Evolutionary conservation across 129 eudicot species (phyloP).

Genomic region (Kitagawia praeruptora): DNA sequence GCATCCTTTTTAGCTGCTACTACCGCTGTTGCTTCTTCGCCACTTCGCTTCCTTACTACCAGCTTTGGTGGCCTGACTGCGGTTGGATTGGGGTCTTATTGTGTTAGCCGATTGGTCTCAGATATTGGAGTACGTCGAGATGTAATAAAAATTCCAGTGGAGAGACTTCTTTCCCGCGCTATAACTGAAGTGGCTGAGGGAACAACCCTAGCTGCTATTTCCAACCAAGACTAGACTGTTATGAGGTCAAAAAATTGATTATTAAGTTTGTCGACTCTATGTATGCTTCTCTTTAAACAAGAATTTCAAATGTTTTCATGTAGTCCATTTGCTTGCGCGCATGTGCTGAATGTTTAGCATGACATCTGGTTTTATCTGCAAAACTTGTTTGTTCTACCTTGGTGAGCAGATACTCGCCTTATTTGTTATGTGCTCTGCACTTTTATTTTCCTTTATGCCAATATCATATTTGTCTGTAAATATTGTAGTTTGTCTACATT

Average conservation of each 20-base stretch:
- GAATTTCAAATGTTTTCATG: background rate
- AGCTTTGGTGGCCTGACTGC: slow-evolving; percentile 61
- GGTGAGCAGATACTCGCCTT: background rate
- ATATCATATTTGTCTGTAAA: background rate
- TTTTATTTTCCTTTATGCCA: background rate
- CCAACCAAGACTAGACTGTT: slow-evolving; percentile 18
- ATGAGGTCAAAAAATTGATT: slow-evolving; percentile 2
- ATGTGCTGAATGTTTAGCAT: background rate
- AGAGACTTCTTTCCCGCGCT: slow-evolving; percentile 49
- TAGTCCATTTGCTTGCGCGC: background rate
- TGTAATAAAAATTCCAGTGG: slow-evolving; percentile 64
- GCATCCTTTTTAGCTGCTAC: slow-evolving; percentile 65
- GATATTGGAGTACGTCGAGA: slow-evolving; percentile 84
- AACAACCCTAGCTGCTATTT: background rate
- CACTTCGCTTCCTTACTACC: slow-evolving; percentile 65
- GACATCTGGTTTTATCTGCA: background rate
- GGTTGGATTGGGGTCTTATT: slow-evolving; percentile 71
- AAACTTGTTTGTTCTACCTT: background rate
- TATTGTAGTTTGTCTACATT: background rate
- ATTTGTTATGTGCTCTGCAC: background rate
- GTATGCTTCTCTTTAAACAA: background rate
- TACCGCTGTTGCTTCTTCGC: slow-evolving; percentile 69
- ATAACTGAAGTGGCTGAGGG: slow-evolving; percentile 14
- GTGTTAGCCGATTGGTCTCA: slow-evolving; percentile 58
- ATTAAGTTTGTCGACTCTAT: background rate